Evolutionary conservation across 495 filamentous ascomycete genomes (phyloP).

Genomic region (Aspergillus saccharolyticus): DNA sequence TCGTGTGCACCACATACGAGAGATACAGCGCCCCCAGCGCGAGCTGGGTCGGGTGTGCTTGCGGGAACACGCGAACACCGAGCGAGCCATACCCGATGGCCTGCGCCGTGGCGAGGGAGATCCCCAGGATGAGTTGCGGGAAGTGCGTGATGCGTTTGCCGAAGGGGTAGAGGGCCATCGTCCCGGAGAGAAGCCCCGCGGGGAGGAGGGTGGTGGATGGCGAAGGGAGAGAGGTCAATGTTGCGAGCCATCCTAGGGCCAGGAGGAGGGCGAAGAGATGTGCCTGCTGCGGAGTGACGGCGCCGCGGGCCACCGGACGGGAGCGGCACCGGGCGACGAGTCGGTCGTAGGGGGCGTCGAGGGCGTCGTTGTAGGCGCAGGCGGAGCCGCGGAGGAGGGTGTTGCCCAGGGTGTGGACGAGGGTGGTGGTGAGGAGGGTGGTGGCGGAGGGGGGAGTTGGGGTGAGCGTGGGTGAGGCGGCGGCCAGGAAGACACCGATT

Average conservation of each 20-base stretch:
- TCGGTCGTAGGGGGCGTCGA: conserved; percentile 40
- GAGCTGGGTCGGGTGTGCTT: neutral
- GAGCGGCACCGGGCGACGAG: conserved; percentile 31
- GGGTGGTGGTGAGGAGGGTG: neutral
- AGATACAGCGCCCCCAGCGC: neutral
- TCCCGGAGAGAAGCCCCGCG: neutral
- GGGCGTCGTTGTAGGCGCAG: conserved; percentile 43
- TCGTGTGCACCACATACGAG: conserved; percentile 13
- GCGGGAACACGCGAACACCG: neutral
- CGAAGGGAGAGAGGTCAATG: neutral
- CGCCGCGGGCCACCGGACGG: conserved; percentile 44
- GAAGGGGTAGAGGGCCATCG: neutral
- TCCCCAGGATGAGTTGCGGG: neutral
- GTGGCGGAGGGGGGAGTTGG: neutral
- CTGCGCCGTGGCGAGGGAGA: neutral
- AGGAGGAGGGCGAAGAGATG: conserved; percentile 24
- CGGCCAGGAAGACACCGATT: conserved; percentile 27
- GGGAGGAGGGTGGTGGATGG: neutral
- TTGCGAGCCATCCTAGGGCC: neutral
- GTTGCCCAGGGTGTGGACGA: conserved; percentile 1
- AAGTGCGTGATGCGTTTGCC: neutral
- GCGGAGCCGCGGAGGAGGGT: conserved; percentile 30
- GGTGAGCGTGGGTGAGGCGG: conserved; percentile 18
- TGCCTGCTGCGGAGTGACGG: conserved; percentile 29
- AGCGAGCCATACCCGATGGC: neutral